Evolutionary conservation across 768 basidiomycete genomes (phyloP), one percentile per base, ranked within the genome.

Genomic region (Boletus sp.): DNA sequence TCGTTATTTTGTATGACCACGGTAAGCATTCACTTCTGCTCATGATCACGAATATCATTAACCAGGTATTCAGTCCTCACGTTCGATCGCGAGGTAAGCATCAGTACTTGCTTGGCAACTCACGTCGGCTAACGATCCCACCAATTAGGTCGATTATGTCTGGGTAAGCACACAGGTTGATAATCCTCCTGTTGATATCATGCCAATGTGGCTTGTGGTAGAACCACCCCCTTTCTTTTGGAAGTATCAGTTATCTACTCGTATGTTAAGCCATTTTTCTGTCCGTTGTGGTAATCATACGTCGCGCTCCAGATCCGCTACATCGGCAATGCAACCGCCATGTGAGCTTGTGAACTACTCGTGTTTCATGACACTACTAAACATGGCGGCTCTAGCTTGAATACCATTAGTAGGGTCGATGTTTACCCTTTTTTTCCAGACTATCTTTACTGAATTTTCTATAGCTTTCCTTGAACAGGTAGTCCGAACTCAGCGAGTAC

Each of bases 1-100:
- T 56, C 3, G 17, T 53, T 5, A 30, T 64, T 29, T 46, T 66
- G 37, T 64, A 65, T 17, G 64, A 66, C 40, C 64, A 65, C 40
- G 38, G 64, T 41, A 15, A 58, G 59, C 46, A 33, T 9, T 29
- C 2, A 0, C 15, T n/a, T n/a, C 41, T 44, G 25, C 19, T n/a
- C 11, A 4, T 38, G 32, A 33, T 25, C 34, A 27, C 44, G 17
- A 17, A 9, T 9, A 7, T 33, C 14, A 29, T 30, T 54, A 1
- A 55, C 38, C 5, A 11, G 21, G 10, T 34, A 32, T 14, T 17
- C 19, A 65, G 62, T 37, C 27, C 38, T 65, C 23, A 64, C 48
- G 1, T 33, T 65, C 21, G 56, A 56, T 41, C 42, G 44, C 39
- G 64, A 65, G 55, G 64, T 59, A 21, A 47, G 37, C 17, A 17